phyloP scores from a whole-genome alignment of 148 eudicot genomes.

The Chenopodium album region DNA sequence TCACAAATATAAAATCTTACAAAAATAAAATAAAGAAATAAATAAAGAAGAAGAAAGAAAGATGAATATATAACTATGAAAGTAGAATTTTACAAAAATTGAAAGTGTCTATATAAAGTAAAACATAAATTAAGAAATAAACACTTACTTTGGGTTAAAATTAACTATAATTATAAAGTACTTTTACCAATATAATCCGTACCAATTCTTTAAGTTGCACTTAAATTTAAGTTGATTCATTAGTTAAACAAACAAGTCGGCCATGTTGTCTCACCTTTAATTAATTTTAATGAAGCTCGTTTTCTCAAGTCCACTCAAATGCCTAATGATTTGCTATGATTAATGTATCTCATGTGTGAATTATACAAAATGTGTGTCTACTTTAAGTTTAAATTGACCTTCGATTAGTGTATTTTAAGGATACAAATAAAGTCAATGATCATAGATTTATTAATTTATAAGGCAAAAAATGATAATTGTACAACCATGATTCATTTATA shows the following conservation, averaged over 20 bases:
- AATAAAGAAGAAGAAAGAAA: no score
- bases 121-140: background rate
- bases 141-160: background rate
- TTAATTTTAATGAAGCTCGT: background rate
- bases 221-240: constrained; percentile 15
- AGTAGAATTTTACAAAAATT: no score
- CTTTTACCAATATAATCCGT: background rate
- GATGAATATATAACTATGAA: no score
- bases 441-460: no score
- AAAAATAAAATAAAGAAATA: no score
- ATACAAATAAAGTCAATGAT: background rate
- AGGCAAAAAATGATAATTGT: background rate
- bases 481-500: background rate
- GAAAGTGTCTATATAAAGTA: background rate
- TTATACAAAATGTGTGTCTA: background rate
- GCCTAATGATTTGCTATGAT: background rate
- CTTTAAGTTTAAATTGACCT: background rate
- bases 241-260: constrained; percentile 1
- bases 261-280: background rate
- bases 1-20: no score
- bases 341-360: background rate
- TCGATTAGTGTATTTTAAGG: background rate
- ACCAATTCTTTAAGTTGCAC: background rate
- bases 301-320: constrained; percentile 5
- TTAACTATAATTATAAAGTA: background rate